Base-by-base conservation (phyloP, 2,329 filamentous ascomycete species). In the Cryphonectria naterciae region DNA sequence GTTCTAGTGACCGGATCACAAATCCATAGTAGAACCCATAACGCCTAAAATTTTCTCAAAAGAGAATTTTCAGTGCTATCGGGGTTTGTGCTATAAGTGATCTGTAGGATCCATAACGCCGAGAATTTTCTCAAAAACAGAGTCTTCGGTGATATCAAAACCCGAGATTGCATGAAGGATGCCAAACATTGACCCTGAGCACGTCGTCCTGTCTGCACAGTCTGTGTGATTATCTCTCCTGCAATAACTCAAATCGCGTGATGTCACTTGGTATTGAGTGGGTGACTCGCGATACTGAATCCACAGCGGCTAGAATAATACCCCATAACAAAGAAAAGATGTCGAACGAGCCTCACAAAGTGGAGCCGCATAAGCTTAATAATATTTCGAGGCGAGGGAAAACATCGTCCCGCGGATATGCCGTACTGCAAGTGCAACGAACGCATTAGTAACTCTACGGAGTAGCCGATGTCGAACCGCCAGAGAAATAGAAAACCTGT, bases 301-400 rank as follows among this genome's bases (percentile, higher is more conserved):
- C 58, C 32, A 61, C 32, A 37, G 58, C 32, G 58, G 58, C 58
- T 2, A 37, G 58, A 37, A 35, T 10, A 37, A 32, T 32, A 60
- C 32, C 56, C 8, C 10, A 52, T 4, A 49, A 49, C 11, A 11
- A n/a, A 52, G 35, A 32, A 58, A 35, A 10, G 11, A 1, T 10
- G 37, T 39, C 58, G 32, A 28, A n/a, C 32, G 17, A 61, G 58
- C 58, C 58, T 61, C 58, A n/a, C 5, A 61, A 37, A 61, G 58
- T n/a, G 58, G 58, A 32, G 19, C 58, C 58, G 28, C 28, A 61
- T 32, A 32, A 39, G 58, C 58, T 61, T 61, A 61, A 61, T 61
- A 61, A 61, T 61, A 17, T 7, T n/a, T 3, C 7, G 58, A 39
- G 32, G 58, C 35, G 35, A 61, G 58, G 58, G 58, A 61, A 61